Conservation (phyloP, 2,329 filamentous ascomycete species). For the Ophiosphaerella korrae region DNA sequence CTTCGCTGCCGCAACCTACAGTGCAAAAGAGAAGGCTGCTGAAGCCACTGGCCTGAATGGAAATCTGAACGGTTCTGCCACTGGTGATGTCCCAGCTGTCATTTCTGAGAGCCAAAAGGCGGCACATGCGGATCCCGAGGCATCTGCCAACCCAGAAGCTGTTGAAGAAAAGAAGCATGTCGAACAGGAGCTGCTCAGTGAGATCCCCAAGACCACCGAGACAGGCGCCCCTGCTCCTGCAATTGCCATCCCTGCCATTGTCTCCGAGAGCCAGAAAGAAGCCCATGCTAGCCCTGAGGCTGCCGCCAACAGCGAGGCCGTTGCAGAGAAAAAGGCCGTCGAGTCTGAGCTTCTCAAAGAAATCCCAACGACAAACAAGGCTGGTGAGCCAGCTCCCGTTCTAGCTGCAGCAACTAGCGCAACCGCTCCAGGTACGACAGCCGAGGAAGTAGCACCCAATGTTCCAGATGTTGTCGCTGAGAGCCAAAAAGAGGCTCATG, state of each 20-base stretch:
- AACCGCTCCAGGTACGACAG: conserved; percentile 20
- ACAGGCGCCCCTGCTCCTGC: conserved; percentile 48
- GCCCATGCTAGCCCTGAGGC: conserved; percentile 69
- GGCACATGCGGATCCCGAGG: conserved; percentile 66
- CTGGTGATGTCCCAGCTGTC: conserved; percentile 57
- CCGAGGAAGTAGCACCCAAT: conserved; percentile 38
- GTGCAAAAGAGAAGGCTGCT: conserved; percentile 43
- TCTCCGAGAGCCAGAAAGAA: conserved; percentile 72
- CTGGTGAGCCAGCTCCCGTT: conserved; percentile 41
- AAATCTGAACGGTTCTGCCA: conserved; percentile 46
- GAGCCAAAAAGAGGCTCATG: conserved; percentile 69
- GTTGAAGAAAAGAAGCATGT: conserved; percentile 72
- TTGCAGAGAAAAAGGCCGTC: conserved; percentile 71
- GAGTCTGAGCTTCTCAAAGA: conserved; percentile 67
- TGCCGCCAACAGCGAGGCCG: conserved; percentile 66
- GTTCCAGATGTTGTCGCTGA: conserved; percentile 68
- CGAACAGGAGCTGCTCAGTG: conserved; percentile 66
- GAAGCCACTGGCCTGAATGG: conserved; percentile 48
- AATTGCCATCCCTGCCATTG: conserved; percentile 58
- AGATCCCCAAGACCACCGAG: conserved; percentile 43
- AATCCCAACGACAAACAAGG: conserved; percentile 47
- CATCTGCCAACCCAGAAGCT: conserved; percentile 65
- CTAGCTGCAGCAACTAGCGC: conserved; percentile 18
- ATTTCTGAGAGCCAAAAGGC: conserved; percentile 74
- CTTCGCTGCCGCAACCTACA: conserved; percentile 34